Evolutionary conservation across 139 green algal genomes (phyloP), one percentile per base, ranked within the genome.

Genomic region (Picochlorum sp.): DNA sequence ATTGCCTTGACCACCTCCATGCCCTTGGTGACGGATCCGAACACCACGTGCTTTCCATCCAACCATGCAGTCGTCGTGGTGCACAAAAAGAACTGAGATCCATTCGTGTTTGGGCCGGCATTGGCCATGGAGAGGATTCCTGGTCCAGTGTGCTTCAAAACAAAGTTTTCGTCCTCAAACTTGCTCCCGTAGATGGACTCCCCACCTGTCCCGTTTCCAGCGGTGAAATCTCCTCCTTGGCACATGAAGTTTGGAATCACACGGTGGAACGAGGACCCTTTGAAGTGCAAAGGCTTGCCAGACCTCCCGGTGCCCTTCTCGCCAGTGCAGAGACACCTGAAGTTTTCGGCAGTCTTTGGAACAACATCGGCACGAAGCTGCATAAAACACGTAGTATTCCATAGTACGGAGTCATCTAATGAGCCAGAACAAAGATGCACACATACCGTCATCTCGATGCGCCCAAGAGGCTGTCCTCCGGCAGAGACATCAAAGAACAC

Each of bases 281-380:
- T 92, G 75, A 86, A 96, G 66, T 89, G 76, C 7, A 97, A 76
- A 6, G 75, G 79, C 77, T 96, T 96, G 23, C 90, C 92, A 14
- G 66, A 80, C 24, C 71, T 78, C 2, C 87, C 84, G 2, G 79
- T 54, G 45, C 88, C 88, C 41, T 84, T 86, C 74, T 95, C 62
- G 13, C 58, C 65, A 3, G 71, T 78, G 76, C 84, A 91, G 57
- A 96, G 74, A 67, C 82, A 72, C 23, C 81, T 65, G 73, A 95
- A 96, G 74, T 95, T 95, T 72, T 95, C 87, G 5, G 89, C 88
- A 3, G 92, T 97, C 80, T 91, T 90, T 34, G 92, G 92, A 6
- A 80, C 79, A 20, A 91, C 79, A n/a, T 92, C 84, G 1, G 73
- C 76, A 50, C 86, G 84, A 45, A 89, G 78, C 77, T 90, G 77